A percentile compares a stretch with the other conserved stretches of the same genome.
These are phyloP conservation scores for Leucocoprinus leucothites DNA, from an alignment of 768 basidiomycete species.

Conservation along the genomic window DNA sequence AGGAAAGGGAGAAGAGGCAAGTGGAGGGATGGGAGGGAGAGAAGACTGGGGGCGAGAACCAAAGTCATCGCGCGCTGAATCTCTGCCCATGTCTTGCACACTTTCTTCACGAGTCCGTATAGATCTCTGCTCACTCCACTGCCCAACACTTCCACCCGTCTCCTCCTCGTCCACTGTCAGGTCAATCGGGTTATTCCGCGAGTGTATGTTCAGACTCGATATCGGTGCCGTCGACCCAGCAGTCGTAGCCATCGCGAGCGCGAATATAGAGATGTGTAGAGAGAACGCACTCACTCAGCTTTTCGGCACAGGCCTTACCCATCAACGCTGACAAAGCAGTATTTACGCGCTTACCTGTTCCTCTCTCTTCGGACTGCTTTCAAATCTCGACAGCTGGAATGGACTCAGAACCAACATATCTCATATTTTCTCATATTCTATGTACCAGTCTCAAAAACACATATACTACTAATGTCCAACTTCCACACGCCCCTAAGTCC, in stretches of 20 bases:
- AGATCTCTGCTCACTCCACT: no score
- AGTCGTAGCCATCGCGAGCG: slow-evolving; percentile 21
- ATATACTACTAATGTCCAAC: no score
- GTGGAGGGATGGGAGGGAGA: slow-evolving; percentile 42
- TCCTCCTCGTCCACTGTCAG: slow-evolving; percentile 71
- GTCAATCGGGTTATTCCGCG: slow-evolving; percentile 55
- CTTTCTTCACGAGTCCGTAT: no score
- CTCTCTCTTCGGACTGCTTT: background rate
- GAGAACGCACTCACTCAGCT: slow-evolving; percentile 9
- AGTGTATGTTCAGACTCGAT: slow-evolving; percentile 29
- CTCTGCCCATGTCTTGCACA: no score
- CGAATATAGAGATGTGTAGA: slow-evolving; percentile 18
- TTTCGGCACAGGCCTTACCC: slow-evolving; percentile 9
- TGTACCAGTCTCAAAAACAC: no score
- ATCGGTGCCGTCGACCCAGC: slow-evolving; percentile 27
- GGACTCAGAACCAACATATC: no score
- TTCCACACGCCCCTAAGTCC: slow-evolving; percentile 41
- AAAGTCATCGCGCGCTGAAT: no score
- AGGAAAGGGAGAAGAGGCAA: no score
- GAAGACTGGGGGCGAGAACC: no score
- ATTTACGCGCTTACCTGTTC: background rate
- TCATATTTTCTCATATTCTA: no score
- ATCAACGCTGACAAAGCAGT: slow-evolving; percentile 11
- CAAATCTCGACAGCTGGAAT: no score
- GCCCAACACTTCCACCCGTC: no score